A percentile compares a stretch with the other conserved stretches of the same genome.
Evolutionary conservation across 371 early-diverging fungal genomes (phyloP).

Genomic region (Parasitella parasitica): DNA sequence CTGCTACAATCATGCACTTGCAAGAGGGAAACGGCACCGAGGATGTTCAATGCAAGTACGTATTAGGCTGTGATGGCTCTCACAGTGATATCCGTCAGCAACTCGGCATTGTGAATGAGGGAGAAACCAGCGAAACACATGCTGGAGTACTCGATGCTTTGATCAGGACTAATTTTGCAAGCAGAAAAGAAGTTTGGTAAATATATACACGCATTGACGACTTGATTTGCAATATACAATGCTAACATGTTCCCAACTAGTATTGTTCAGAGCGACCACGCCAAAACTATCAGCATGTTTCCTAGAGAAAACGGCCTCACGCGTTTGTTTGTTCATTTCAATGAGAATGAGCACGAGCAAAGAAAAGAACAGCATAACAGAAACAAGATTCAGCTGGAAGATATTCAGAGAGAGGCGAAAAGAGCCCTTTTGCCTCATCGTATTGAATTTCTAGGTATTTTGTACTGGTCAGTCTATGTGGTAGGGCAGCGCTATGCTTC

Average conservation of each 20-base stretch:
- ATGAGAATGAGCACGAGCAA: conserved; percentile 38
- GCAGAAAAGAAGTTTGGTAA: conserved; percentile 48
- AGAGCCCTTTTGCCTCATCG: conserved; percentile 43
- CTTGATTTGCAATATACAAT: not conserved
- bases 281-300: conserved; percentile 42
- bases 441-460: conserved; percentile 46
- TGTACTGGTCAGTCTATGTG: conserved; percentile 49
- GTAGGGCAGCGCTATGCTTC: conserved; percentile 45
- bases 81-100: conserved; percentile 44
- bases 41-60: conserved; percentile 40
- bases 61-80: conserved; percentile 48
- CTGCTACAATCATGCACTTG: conserved; percentile 40
- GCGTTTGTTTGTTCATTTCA: conserved; percentile 48
- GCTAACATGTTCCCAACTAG: conserved; percentile 11
- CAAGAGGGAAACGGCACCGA: conserved; percentile 31
- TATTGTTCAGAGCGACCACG: conserved; percentile 39
- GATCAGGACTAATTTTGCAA: conserved; percentile 45
- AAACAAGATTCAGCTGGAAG: conserved; percentile 49
- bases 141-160: conserved; percentile 48
- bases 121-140: conserved; percentile 44
- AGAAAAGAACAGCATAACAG: conserved; percentile 45
- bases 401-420: conserved; percentile 49
- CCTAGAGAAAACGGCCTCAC: conserved; percentile 48
- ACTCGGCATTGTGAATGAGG: conserved; percentile 36
- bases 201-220: not conserved